Conservation (phyloP, 176 grass and related monocot genomes). For the Puccinellia tenuiflora region DNA sequence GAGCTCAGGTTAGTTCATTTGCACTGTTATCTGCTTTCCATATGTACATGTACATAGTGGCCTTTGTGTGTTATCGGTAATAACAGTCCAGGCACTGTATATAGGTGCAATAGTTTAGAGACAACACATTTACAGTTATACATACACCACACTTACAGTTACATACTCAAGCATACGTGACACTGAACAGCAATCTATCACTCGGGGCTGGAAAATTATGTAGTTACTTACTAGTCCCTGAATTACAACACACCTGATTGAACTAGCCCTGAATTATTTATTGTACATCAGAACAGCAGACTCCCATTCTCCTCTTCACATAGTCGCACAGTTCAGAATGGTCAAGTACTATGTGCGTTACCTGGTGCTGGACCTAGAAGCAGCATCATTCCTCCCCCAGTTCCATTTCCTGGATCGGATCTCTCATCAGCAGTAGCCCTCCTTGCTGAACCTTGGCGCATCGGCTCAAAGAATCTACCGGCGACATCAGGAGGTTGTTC, state of each 20-base stretch:
- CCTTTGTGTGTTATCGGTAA: background rate
- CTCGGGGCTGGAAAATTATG: background rate
- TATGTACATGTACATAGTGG: background rate
- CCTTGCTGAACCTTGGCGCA: conserved; percentile 22
- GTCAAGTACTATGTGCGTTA: background rate
- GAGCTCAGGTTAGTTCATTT: background rate
- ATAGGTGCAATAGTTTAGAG: background rate
- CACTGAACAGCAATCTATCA: background rate
- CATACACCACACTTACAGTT: background rate
- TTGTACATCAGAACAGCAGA: background rate
- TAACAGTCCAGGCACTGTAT: background rate
- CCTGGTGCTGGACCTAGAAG: conserved; percentile 42
- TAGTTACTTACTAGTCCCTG: background rate
- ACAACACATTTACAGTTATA: background rate
- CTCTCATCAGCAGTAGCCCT: conserved; percentile 11
- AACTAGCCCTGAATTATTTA: background rate
- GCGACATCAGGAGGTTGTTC: conserved; percentile 66
- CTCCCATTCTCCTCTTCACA: background rate
- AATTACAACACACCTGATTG: conserved; percentile 1
- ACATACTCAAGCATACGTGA: background rate
- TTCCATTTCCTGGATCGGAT: conserved; percentile 24
- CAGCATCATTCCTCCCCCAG: conserved; percentile 25
- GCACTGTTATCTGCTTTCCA: background rate
- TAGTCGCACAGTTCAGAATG: background rate
- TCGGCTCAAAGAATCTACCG: conserved; percentile 54